phyloP scores from a whole-genome alignment of 805 yeast species.

The Pichia occidentalis region DNA sequence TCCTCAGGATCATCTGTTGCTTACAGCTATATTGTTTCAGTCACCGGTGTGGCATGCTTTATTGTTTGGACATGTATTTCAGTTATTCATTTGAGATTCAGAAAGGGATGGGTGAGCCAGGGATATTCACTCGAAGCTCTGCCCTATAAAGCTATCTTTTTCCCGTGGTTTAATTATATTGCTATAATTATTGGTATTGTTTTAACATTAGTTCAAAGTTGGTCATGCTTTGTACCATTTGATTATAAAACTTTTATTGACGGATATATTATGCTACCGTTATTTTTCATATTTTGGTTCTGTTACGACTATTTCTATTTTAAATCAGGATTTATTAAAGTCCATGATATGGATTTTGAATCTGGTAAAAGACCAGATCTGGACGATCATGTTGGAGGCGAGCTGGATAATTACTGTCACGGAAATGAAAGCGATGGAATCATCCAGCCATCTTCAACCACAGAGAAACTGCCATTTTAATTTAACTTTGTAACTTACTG shows the following conservation, averaged over 20 bases:
- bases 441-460: neutral
- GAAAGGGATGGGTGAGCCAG: slow-evolving; percentile 39
- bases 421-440: neutral
- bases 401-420: slow-evolving; percentile 7
- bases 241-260: slow-evolving; percentile 50
- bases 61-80: slow-evolving; percentile 62
- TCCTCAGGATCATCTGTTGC: slow-evolving; percentile 56
- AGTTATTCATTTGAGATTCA: slow-evolving; percentile 49
- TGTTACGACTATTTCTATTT: slow-evolving; percentile 18
- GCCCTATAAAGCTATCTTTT: slow-evolving; percentile 46
- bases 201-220: slow-evolving; percentile 57
- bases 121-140: slow-evolving; percentile 41
- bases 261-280: slow-evolving; percentile 56
- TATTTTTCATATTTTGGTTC: slow-evolving; percentile 39
- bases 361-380: slow-evolving; percentile 40
- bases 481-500: no score
- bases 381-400: slow-evolving; percentile 19
- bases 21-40: slow-evolving; percentile 51
- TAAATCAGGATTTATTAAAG: slow-evolving; percentile 29
- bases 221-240: slow-evolving; percentile 58
- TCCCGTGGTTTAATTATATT: slow-evolving; percentile 44
- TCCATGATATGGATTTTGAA: slow-evolving; percentile 42
- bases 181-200: slow-evolving; percentile 46
- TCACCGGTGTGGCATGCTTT: slow-evolving; percentile 62
- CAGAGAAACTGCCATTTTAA: slow-evolving; percentile 1